Base-by-base conservation (phyloP, 305 asterid genomes). In the Striga hermonthica region DNA sequence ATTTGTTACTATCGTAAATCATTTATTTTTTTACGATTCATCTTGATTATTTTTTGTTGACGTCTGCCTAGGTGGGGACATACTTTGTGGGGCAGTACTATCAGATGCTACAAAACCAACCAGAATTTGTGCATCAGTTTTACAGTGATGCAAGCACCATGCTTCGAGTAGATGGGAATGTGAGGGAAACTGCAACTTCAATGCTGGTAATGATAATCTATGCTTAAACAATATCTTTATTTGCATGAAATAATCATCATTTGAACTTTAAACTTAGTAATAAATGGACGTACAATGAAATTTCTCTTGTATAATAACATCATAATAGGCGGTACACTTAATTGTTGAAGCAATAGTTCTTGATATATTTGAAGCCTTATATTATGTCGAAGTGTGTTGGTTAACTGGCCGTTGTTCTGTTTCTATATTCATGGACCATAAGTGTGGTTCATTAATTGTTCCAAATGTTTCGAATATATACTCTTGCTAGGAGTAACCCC, bases 71-170 rank as follows among this genome's bases (percentile, higher is more conserved):
- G 97, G 91, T 89, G 57, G 97, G 95, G 12, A 79, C 89, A 4
- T 85, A 85, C 83, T 90, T 87, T 67, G 90, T 85, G 4, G 91
- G 91, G 70, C 90, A 82, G 68, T 90, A 87, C 78, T 90, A 90
- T 74, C 88, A 87, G 77, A 80, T 84, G 72, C 76, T 90, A 50
- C 94, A 85, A 75, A 80, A 67, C n/a, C 88, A 82, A 75, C 95
- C 95, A 0, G 91, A 83, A 49, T 80, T 72, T 68, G 87, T 80
- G 53, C 83, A 87, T 72, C 94, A 85, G 75, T 87, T 90, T 70
- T 90, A 90, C 79, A 78, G 80, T 45, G 88, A 87, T 40, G 81
- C 80, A 53, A 87, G 97, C 78, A 87, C 91, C 14, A 66, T 87
- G 94, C 81, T 90, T 71, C 91, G 95, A 70, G 80, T 81, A 53